Evolutionary conservation across 116 monocot genomes (phyloP), one percentile per base, ranked within the genome.

Genomic region (Posidonia oceanica): DNA sequence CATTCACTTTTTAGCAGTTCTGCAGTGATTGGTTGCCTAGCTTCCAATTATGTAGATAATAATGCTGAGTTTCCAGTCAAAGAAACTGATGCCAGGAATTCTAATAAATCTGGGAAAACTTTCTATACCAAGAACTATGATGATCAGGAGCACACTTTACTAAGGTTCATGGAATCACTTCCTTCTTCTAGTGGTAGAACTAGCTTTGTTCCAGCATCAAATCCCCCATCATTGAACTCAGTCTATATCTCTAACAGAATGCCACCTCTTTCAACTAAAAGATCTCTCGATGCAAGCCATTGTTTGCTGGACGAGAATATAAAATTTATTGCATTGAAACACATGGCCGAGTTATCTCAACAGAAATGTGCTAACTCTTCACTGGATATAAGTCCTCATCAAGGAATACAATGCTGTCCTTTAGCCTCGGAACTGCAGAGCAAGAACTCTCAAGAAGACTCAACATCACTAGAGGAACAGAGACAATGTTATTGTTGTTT

Each of bases 351-450:
- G 7, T 77, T 83, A 15, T 78, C 77, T 37, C 76, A 75, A 23
- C 69, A 69, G 53, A 72, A 80, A 39, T 64, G 58, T 36, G 69
- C 55, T n/a, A 42, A 68, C 20, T 22, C 66, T 59, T 76, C 83
- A 41, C 42, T 56, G 56, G 71, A 75, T 82, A 66, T 16, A 15
- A 78, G 21, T 67, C 14, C 52, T 52, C 64, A 76, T 13, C 75
- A 77, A 72, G 72, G 63, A 67, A 81, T 52, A 54, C 40, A 67
- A 36, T 91, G 80, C 48, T 81, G 81, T 81, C 77, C 79, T 71
- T 75, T 83, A 64, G 38, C 68, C 52, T 65, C 63, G 41, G 67
- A 82, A 78, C 66, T 61, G 12, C 77, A 78, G 39, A 71, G 53
- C 20, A 80, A 72, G 36, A 69, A 13, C 23, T 55, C 68, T 68